Evolutionary conservation across 1,284 basidiomycete genomes (phyloP), one percentile per base, ranked within the genome.

Genomic region (Cryptococcus sp.): DNA sequence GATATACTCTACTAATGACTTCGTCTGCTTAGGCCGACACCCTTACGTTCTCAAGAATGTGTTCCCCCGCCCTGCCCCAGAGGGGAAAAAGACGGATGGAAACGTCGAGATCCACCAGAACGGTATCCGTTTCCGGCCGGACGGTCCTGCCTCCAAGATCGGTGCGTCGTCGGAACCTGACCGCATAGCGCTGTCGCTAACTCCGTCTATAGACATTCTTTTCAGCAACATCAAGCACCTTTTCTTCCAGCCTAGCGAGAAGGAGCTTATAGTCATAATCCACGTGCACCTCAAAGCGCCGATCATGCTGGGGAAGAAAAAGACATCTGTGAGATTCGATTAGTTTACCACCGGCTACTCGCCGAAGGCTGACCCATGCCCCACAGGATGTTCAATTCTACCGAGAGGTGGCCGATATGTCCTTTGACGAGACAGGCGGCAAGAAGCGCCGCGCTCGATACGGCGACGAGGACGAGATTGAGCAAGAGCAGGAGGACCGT

Each of bases 271-370:
- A 58, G 95, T 97, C 51, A 88, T 98, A 58, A 84, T 98, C 36
- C 96, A 98, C 74, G 79, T 97, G 53, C 91, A 98, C 75, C 83
- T 98, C 60, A 96, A 87, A 77, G 85, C 92, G 2, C 96, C 96
- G 3, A 98, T 98, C 76, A 94, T 98, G 84, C 89, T 98, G 65
- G 95, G 96, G 62, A 98, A 98, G 83, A 95, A 93, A 79, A 98
- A 98, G 78, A 88, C 94, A 18, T 89, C 88, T 63, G 89, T 89
- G 47, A 58, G 72, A 61, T 42, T 2, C n/a, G 37, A 7, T 35
- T 33, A 9, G 28, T 9, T 9, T 9, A 9, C 9, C 23, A 33
- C 28, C 15, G n/a, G 5, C 13, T 45, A 40, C 39, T 43, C 12
- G 37, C n/a, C 36, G 37, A 16, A 37, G 20, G n/a, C 46, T 56